Evolutionary conservation across 2,329 filamentous ascomycete species (phyloP).

Genomic region (Phyllosticta capitalensis): DNA sequence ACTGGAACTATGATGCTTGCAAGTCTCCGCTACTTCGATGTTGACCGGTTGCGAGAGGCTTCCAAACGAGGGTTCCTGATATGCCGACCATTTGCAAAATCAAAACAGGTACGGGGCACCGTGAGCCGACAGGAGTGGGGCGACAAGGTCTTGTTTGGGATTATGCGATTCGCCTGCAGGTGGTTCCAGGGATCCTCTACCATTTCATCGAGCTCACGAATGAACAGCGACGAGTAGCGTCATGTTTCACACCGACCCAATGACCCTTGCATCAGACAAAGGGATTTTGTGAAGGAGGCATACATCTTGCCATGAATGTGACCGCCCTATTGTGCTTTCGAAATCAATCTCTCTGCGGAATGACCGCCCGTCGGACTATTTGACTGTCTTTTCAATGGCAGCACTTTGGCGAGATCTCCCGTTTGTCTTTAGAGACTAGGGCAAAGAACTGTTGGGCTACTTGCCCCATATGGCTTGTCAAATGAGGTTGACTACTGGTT

Average conservation of each 20-base stretch:
- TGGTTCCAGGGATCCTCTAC: neutral
- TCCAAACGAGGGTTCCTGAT: neutral
- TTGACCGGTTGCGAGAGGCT: neutral
- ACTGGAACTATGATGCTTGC: neutral
- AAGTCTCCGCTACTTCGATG: neutral
- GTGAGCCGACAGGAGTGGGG: neutral
- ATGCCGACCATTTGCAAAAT: neutral
- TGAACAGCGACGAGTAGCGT: neutral
- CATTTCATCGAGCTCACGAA: neutral
- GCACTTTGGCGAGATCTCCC: too few species aligned
- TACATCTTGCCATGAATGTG: neutral
- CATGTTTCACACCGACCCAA: neutral
- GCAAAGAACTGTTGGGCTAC: too few species aligned
- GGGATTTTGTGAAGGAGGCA: neutral
- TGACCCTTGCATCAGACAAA: neutral
- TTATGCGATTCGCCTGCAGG: neutral
- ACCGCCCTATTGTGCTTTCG: neutral
- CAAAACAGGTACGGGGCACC: neutral
- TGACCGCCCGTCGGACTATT: too few species aligned
- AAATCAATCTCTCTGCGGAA: neutral
- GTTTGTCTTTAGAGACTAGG: too few species aligned
- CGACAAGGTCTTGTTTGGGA: neutral
- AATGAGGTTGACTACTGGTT: too few species aligned
- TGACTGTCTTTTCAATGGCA: too few species aligned
- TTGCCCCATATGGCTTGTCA: too few species aligned